Evolutionary conservation across 495 filamentous ascomycete species (phyloP), one percentile per base, ranked within the genome.

Genomic region (Acidomyces sp.): DNA sequence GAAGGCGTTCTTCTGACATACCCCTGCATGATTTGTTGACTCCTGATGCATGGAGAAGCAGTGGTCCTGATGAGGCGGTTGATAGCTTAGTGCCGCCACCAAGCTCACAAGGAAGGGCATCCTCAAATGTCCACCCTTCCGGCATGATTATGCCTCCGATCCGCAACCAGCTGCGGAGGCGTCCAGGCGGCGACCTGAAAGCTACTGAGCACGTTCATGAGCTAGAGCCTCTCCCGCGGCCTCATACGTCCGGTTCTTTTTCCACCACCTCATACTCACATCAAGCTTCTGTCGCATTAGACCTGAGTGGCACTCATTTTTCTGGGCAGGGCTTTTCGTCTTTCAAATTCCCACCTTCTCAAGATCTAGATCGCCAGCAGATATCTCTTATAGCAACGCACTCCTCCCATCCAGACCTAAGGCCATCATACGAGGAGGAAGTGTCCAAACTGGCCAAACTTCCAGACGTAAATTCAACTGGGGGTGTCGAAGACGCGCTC

Each of bases 401-500:
- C 52, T 82, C 79, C 1, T 81, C 79, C 2, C 79, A 85, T 51
- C 78, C 77, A 11, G 69, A 84, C 28, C 64, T 90, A 63, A 70
- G 83, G 28, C 80, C 82, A 9, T 93, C 86, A 0, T 95, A 96
- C 42, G 83, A 96, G 59, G 77, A 74, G 7, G 88, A 92, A 41
- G 83, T 93, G 20, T 79, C 85, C 35, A 80, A 83, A 51, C 76
- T 97, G 46, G 84, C 87, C 6, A 75, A 80, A 41, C 82, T 97
- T 17, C 85, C 87, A 0, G 92, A 99, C 55, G 82, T 88, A 44
- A 69, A 77, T 39, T 82, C 83, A 39, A 85, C 90, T 58, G 88
- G 87, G n/a, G 87, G 88, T 15, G 72, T 95, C 34, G 90, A 95
- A 55, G 85, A 87, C 11, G 85, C 90, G 4, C 55, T 99, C 46